A percentile compares a stretch with the other conserved stretches of the same genome.
These are phyloP conservation scores for Colletotrichum musicola DNA, from an alignment of 2,329 filamentous ascomycete genomes.

Conservation along the genomic window DNA sequence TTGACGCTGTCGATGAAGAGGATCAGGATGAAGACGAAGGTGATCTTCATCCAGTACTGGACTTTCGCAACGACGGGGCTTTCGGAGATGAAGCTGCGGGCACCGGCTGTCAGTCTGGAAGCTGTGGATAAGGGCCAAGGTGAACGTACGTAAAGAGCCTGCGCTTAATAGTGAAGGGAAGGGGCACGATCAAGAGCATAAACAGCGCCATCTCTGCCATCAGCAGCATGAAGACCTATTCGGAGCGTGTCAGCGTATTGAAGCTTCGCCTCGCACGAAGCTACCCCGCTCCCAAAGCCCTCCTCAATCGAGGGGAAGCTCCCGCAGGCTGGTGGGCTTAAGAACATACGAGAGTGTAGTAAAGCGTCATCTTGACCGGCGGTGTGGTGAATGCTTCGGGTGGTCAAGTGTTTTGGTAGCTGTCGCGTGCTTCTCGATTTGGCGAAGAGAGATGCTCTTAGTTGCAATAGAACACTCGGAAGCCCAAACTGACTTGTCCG, in stretches of 20 bases:
- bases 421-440: slow-evolving; percentile 29
- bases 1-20: slow-evolving; percentile 97
- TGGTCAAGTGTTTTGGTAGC: slow-evolving; percentile 4
- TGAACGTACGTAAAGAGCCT: slow-evolving; percentile 79
- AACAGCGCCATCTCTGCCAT: slow-evolving; percentile 87
- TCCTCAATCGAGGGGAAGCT: slow-evolving; percentile 1
- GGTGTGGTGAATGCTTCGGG: slow-evolving; percentile 37
- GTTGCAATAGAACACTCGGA: slow-evolving; percentile 24
- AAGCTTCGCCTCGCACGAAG: background rate
- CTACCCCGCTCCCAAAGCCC: slow-evolving; percentile 1
- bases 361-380: slow-evolving; percentile 65
- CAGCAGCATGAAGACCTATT: slow-evolving; percentile 84
- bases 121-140: background rate
- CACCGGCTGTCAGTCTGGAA: slow-evolving; percentile 16
- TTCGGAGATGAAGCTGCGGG: slow-evolving; percentile 87
- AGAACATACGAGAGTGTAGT: slow-evolving; percentile 65
- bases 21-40: slow-evolving; percentile 98
- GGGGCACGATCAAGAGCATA: slow-evolving; percentile 83
- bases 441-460: background rate
- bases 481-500: slow-evolving; percentile 39
- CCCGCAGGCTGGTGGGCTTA: background rate
- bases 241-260: slow-evolving; percentile 11
- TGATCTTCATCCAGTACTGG: slow-evolving; percentile 98
- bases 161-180: slow-evolving; percentile 88
- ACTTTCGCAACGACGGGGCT: slow-evolving; percentile 87